Base-by-base conservation (phyloP, 2,329 filamentous ascomycete genomes). In the Fusarium floridanum region DNA sequence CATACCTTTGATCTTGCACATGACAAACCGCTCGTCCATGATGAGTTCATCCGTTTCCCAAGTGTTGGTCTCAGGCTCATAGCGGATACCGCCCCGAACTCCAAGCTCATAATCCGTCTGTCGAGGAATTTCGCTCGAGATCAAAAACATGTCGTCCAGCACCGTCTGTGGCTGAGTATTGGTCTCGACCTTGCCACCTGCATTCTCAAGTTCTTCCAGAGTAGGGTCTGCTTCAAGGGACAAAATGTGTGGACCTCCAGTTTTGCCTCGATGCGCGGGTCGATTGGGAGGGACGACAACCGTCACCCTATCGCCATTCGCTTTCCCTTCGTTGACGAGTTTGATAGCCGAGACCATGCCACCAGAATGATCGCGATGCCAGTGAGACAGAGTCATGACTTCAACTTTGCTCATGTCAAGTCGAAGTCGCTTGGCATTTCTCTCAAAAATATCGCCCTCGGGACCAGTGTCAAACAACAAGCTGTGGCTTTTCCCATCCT, bases 311-410 rank as follows among this genome's bases (percentile, higher is more conserved):
- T 76, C 74, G 0, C 77, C 55, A 5, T 71, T 61, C 5, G 70
- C 70, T 68, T 60, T 78, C 61, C 75, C 84, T 84, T 82, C 77
- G 4, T 83, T 84, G 53, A 90, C 86, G 82, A 86, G 82, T 20
- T 80, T 76, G 53, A 90, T 80, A n/a, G 88, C 87, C 53, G 81
- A 82, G 22, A 85, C 78, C 79, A 90, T 82, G 6, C 88, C 87
- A 10, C 86, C 86, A 29, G 87, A 88, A 72, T 90, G 87, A 71
- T 90, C 87, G 43, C 88, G 83, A 79, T 90, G 87, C 88, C 88
- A 89, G 73, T 88, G 86, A 6, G 86, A 87, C 27, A 89, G 79
- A 57, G 88, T 83, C 22, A 89, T 83, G 16, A 84, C 67, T 71
- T 89, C 87, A 27, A 90, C 77, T 2, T 60, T 27, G 32, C 36